Conservation (phyloP, 1,284 basidiomycete genomes). For the Erythrobasidium hasegawianum region DNA sequence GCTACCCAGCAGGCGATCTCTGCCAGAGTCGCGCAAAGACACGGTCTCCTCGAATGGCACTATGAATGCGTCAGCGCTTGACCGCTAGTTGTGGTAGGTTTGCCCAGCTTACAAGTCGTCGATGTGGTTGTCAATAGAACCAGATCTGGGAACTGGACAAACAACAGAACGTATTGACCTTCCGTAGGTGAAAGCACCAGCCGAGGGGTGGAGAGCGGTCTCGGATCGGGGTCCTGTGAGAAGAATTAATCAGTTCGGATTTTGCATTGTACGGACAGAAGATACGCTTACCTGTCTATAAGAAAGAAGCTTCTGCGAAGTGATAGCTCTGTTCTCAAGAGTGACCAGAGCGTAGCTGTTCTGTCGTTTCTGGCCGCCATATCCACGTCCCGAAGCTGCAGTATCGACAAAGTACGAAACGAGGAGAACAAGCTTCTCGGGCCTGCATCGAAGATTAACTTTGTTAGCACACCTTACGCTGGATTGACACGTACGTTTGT, state of each 20-base stretch:
- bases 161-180: constrained; percentile 46
- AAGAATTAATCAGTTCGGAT: too few relatives aligned
- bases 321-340: constrained; percentile 40
- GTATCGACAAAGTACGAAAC: not conserved
- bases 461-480: too few relatives aligned
- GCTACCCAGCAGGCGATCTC: constrained; percentile 47
- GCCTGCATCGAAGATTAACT: too few relatives aligned
- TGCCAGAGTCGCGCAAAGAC: constrained; percentile 45
- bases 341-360: constrained; percentile 38
- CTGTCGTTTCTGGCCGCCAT: not conserved
- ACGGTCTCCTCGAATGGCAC: constrained; percentile 48
- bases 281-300: constrained; percentile 47
- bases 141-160: constrained; percentile 50
- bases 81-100: not conserved
- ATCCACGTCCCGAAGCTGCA: not conserved
- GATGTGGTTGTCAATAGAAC: constrained; percentile 49
- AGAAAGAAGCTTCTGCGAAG: constrained; percentile 43
- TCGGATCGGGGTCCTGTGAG: constrained; percentile 49
- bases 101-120: not conserved
- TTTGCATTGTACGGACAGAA: too few relatives aligned
- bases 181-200: constrained; percentile 43
- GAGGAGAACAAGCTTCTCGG: not conserved
- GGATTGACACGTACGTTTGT: constrained; percentile 16
- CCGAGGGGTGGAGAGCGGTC: constrained; percentile 49
- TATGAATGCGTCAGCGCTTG: not conserved